phyloP scores from a whole-genome alignment of 257 asterid genomes.

The Capsicum chinense region DNA sequence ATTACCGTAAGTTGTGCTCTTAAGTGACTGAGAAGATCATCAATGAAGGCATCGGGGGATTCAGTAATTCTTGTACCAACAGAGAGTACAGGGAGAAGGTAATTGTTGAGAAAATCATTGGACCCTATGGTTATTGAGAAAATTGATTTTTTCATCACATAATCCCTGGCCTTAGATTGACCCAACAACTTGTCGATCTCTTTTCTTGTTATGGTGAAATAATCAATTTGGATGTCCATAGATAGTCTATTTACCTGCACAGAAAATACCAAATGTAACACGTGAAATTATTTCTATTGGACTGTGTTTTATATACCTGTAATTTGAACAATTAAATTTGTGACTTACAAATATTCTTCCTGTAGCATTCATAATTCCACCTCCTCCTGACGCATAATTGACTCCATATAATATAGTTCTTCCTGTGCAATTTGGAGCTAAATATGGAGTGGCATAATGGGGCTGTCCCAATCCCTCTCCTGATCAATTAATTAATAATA shows the following conservation, averaged over 20 bases:
- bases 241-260: conserved; percentile 87
- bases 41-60: conserved; percentile 70
- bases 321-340: not conserved
- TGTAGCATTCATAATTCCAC: conserved; percentile 89
- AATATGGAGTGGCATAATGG: conserved; percentile 70
- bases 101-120: conserved; percentile 89
- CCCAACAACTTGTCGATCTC: conserved; percentile 66
- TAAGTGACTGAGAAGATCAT: conserved; percentile 68
- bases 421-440: conserved; percentile 92
- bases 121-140: conserved; percentile 87
- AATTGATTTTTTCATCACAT: conserved; percentile 58
- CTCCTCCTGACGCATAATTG: conserved; percentile 95
- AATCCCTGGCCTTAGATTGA: conserved; percentile 69
- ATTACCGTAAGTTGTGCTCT: conserved; percentile 75
- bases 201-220: conserved; percentile 85
- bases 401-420: conserved; percentile 67
- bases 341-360: conserved; percentile 79
- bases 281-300: too few species aligned
- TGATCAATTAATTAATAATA: conserved; percentile 17
- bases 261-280: not conserved
- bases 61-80: conserved; percentile 69
- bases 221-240: conserved; percentile 88
- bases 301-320: too few species aligned
- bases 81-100: conserved; percentile 77
- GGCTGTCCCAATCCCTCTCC: conserved; percentile 89